These are phyloP conservation scores for Mallotus nudiflorus DNA, from an alignment of 345 rosid genomes.

Conservation along the genomic window DNA sequence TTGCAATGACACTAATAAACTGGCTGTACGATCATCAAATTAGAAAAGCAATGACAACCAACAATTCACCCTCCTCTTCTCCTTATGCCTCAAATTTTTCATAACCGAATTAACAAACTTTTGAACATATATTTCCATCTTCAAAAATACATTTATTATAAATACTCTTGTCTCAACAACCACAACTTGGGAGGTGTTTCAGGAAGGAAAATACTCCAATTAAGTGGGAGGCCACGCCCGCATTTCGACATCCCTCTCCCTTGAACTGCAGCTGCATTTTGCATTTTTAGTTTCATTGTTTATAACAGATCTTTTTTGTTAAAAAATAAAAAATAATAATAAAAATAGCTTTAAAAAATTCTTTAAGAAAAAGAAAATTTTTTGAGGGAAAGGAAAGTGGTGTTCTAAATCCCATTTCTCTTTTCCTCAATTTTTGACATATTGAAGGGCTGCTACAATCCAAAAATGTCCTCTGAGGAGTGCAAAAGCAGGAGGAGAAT, in stretches of 20 bases:
- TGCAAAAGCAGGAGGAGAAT: constrained; percentile 40
- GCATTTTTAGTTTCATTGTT: constrained; percentile 1
- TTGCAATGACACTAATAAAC: neutral
- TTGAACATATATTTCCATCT: neutral
- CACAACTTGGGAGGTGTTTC: neutral
- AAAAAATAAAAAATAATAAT: no score
- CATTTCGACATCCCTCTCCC: constrained; percentile 9
- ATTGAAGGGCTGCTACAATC: neutral
- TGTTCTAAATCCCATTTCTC: neutral
- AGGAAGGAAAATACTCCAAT: neutral
- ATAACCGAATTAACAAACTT: constrained; percentile 15
- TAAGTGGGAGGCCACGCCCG: neutral
- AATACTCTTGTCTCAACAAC: neutral
- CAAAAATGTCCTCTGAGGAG: constrained; percentile 13
- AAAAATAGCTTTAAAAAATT: neutral
- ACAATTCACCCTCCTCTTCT: neutral
- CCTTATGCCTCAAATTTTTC: constrained; percentile 17
- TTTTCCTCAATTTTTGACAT: neutral
- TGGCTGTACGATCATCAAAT: neutral
- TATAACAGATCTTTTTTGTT: neutral
- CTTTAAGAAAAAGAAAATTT: neutral
- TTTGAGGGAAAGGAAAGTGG: neutral
- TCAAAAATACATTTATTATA: neutral
- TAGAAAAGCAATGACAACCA: constrained; percentile 8
- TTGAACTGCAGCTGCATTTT: neutral